Evolutionary conservation across 805 yeast species (phyloP).

Genomic region (Zygosaccharomyces pseudorouxii): DNA sequence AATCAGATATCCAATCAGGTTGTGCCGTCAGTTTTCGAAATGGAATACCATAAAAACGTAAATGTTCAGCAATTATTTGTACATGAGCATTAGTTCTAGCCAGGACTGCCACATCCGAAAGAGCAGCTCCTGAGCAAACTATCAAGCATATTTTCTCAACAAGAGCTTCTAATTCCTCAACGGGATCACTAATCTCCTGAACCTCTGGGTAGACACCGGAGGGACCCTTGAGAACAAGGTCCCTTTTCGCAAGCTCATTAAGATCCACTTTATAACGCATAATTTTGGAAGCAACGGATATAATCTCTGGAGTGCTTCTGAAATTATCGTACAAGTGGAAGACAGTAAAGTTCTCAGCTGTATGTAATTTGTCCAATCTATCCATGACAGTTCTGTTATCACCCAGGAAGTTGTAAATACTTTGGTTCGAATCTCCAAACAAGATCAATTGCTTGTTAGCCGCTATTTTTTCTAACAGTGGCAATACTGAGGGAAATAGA

Average conservation of each 20-base stretch:
- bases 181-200: conserved; percentile 10
- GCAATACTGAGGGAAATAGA: conserved; percentile 48
- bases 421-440: conserved; percentile 70
- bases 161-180: conserved; percentile 24
- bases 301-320: conserved; percentile 56
- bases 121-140: conserved; percentile 23
- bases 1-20: conserved; percentile 48
- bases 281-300: conserved; percentile 39
- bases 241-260: background rate
- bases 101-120: conserved; percentile 48
- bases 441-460: conserved; percentile 50
- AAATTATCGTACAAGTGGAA: conserved; percentile 49
- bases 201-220: conserved; percentile 18
- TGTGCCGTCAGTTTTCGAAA: conserved; percentile 42
- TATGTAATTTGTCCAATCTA: conserved; percentile 18
- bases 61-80: conserved; percentile 36
- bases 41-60: conserved; percentile 42
- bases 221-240: conserved; percentile 16
- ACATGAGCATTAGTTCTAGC: conserved; percentile 50
- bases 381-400: conserved; percentile 38
- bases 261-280: conserved; percentile 1
- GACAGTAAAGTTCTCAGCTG: conserved; percentile 23
- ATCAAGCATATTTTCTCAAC: conserved; percentile 22
- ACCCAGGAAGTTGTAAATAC: conserved; percentile 65
- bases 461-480: conserved; percentile 40